Percentiles rank a stretch among this genome's conserved stretches.
Conservation (phyloP, 768 basidiomycete species). For the Auricularia heimuer region DNA sequence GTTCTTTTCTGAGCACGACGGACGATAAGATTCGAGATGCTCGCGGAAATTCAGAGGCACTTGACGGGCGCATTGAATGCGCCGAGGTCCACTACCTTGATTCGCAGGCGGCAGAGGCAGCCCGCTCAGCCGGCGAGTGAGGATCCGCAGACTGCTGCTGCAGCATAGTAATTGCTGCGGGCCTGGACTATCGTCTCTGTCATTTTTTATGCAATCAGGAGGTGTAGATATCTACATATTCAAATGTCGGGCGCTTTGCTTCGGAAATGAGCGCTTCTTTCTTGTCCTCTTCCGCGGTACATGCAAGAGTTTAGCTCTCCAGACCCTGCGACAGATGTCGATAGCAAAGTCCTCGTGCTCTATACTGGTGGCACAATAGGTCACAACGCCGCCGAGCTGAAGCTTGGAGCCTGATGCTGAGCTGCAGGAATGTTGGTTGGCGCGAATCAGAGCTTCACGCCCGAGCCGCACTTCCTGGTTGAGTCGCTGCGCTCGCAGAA, state of each 20-base stretch:
- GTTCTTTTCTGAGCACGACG: not conserved
- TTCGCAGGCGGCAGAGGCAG: too few relatives aligned
- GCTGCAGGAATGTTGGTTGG: conserved; percentile 56
- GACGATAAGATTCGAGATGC: conserved; percentile 64
- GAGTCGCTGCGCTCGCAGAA: conserved; percentile 73
- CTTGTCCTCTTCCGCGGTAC: too few relatives aligned
- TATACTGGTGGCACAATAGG: not conserved
- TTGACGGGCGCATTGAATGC: conserved; percentile 48
- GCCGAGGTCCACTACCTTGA: conserved; percentile 53
- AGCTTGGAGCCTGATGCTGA: not conserved
- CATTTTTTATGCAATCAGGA: too few relatives aligned
- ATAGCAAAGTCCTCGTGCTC: not conserved
- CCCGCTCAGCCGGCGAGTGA: too few relatives aligned
- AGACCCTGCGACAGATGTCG: not conserved
- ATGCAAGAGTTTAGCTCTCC: not conserved
- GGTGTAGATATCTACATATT: too few relatives aligned
- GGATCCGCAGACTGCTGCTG: too few relatives aligned
- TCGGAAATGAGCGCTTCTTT: too few relatives aligned
- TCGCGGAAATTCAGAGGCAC: conserved; percentile 86
- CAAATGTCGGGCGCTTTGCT: too few relatives aligned
- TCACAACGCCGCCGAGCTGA: not conserved
- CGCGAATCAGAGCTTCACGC: conserved; percentile 65
- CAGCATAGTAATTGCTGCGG: too few relatives aligned
- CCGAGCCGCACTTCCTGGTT: conserved; percentile 81
- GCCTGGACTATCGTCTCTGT: too few relatives aligned